These are phyloP conservation scores for Logfia minima DNA, from an alignment of 129 eudicot genomes.

Conservation along the genomic window DNA sequence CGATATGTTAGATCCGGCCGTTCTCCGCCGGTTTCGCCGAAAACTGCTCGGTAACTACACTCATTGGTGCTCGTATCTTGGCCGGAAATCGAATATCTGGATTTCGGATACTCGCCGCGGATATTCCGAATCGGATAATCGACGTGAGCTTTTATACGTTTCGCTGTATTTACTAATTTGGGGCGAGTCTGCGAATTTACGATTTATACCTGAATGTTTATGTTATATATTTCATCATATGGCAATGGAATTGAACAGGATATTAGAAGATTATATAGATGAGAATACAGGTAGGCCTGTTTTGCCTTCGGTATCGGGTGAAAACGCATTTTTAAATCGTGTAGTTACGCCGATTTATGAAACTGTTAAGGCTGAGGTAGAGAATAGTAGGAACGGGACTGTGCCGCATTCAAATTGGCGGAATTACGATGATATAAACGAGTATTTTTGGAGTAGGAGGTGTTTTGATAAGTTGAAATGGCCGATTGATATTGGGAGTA, in stretches of 20 bases:
- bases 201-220: conserved; percentile 75
- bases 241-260: conserved; percentile 75
- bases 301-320: conserved; percentile 62
- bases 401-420: conserved; percentile 83
- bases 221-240: conserved; percentile 73
- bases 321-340: conserved; percentile 49
- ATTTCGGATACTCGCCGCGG: conserved; percentile 47
- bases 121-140: conserved; percentile 40
- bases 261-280: conserved; percentile 74
- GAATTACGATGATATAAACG: conserved; percentile 85
- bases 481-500: conserved; percentile 77
- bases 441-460: conserved; percentile 89
- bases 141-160: conserved; percentile 72
- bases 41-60: conserved; percentile 58
- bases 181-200: conserved; percentile 86
- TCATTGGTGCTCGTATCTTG: conserved; percentile 74
- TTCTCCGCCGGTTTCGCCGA: conserved; percentile 69
- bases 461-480: conserved; percentile 78
- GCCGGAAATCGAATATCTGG: conserved; percentile 64
- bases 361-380: conserved; percentile 60
- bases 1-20: conserved; percentile 58
- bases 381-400: conserved; percentile 66
- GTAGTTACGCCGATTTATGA: conserved; percentile 72
- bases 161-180: conserved; percentile 66
- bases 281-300: conserved; percentile 77